Conservation (phyloP, 2,329 filamentous ascomycete species). For the Parastagonospora nodorum region DNA sequence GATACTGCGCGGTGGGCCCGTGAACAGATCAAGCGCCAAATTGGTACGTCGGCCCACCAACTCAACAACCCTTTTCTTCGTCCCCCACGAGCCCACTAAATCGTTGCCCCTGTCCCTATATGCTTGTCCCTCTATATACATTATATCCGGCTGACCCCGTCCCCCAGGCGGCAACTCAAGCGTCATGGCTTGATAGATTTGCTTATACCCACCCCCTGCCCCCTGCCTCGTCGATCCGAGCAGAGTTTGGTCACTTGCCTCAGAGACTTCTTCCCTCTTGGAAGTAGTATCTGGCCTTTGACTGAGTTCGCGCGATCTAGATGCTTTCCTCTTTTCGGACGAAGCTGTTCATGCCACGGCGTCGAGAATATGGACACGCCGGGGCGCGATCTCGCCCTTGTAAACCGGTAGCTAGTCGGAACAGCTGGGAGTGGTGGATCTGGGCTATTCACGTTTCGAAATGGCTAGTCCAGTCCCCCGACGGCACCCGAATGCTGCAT, state of each 20-base stretch:
- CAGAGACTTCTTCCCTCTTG: slow-evolving; percentile 14
- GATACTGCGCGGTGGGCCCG: slow-evolving; percentile 97
- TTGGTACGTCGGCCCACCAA: slow-evolving; percentile 45
- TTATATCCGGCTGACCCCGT: slow-evolving; percentile 26
- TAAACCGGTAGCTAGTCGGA: no score
- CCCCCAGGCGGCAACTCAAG: slow-evolving; percentile 40
- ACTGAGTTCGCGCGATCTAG: slow-evolving; percentile 16
- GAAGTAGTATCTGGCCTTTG: slow-evolving; percentile 15
- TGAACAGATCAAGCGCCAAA: slow-evolving; percentile 94
- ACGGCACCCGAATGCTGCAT: not conserved
- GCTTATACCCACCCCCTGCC: slow-evolving; percentile 4
- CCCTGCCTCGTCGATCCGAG: slow-evolving; percentile 15
- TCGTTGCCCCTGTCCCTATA: not conserved
- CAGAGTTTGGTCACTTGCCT: slow-evolving; percentile 18
- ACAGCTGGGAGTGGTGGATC: no score
- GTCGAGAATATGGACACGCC: no score
- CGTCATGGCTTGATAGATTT: slow-evolving; percentile 41
- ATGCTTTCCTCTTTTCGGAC: no score
- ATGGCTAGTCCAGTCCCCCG: not conserved
- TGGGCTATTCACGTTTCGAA: no score
- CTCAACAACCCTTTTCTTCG: slow-evolving; percentile 13
- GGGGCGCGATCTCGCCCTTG: no score
- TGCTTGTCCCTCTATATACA: slow-evolving; percentile 14
- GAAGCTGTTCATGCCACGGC: no score
- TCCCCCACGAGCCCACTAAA: slow-evolving; percentile 1